Conservation (phyloP, 2,329 filamentous ascomycete genomes). For the Clonostachys rosea region DNA sequence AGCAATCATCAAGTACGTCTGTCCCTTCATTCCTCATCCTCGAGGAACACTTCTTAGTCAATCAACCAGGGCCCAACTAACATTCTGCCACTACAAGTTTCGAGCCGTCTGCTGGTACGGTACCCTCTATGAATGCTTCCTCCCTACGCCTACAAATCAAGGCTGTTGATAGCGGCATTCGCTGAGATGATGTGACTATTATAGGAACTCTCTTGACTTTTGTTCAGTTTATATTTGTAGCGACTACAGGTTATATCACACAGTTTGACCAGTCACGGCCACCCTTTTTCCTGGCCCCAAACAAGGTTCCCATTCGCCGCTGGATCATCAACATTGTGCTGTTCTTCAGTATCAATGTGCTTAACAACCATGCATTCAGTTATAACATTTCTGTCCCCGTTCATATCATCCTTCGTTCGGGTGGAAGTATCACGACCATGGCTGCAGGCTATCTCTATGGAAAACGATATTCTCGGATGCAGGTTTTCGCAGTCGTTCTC, state of each 20-base stretch:
- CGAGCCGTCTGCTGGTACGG: slow-evolving; percentile 74
- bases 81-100: slow-evolving; percentile 45
- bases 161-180: slow-evolving; percentile 7
- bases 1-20: slow-evolving; percentile 82
- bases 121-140: background rate
- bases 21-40: slow-evolving; percentile 8
- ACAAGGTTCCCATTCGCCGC: slow-evolving; percentile 75
- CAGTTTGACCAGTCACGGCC: slow-evolving; percentile 65
- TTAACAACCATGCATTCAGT: slow-evolving; percentile 97
- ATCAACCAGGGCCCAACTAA: slow-evolving; percentile 4
- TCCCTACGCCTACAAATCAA: background rate
- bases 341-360: slow-evolving; percentile 89
- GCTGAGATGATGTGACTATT: background rate
- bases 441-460: slow-evolving; percentile 82
- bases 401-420: slow-evolving; percentile 93
- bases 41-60: background rate
- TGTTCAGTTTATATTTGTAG: slow-evolving; percentile 82
- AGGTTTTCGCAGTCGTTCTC: slow-evolving; percentile 76
- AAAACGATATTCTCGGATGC: slow-evolving; percentile 75
- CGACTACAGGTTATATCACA: slow-evolving; percentile 70
- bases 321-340: slow-evolving; percentile 87
- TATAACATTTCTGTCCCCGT: slow-evolving; percentile 95
- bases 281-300: slow-evolving; percentile 69
- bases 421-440: slow-evolving; percentile 95
- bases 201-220: slow-evolving; percentile 71